Evolutionary conservation across 352 stramenopile species (phyloP), one percentile per base, ranked within the genome.

Genomic region (Phytopythium ostracodes): DNA sequence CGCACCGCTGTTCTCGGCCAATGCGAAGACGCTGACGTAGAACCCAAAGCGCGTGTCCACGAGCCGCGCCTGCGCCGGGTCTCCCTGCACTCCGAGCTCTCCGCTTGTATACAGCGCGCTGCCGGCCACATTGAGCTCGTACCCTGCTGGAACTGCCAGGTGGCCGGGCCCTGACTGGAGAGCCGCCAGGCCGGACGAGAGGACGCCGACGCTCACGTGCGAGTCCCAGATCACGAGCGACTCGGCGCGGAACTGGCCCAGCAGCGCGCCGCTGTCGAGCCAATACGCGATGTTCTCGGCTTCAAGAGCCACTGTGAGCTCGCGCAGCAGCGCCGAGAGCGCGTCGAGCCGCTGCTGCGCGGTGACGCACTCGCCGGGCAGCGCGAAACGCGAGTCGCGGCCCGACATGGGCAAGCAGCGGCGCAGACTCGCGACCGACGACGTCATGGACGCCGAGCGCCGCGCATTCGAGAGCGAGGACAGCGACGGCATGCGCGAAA

Each of bases 181-280:
- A 24, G 18, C 15, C 35, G 73, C 50, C 7, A 74, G 27, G n/a
- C 66, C 68, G 3, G 51, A 25, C 25, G 65, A 62, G 0, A 71
- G 67, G 22, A 89, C 35, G 4, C 75, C 79, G 2, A 89, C 50
- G 64, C 80, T 68, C 11, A 64, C 77, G 56, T 87, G 76, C 27
- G 77, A 69, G 59, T 86, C 79, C 70, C 76, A 85, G 4, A 78
- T 71, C 9, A 86, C 66, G 25, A 87, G 61, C 33, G 76, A 67
- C 22, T 67, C 62, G 5, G 69, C 68, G 7, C 79, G 67, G 33
- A 84, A 77, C 60, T 83, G 68, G 17, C 79, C 79, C 62, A 87
- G 54, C 27, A 89, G 70, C 35, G 77, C 76, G 49, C 75, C 75
- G 55, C 79, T 81, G 58, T 86, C 73, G 40, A 87, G 70, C 79